Evolutionary conservation across 2,329 filamentous ascomycete species (phyloP), one percentile per base, ranked within the genome.

Genomic region (Neurospora crassa): DNA sequence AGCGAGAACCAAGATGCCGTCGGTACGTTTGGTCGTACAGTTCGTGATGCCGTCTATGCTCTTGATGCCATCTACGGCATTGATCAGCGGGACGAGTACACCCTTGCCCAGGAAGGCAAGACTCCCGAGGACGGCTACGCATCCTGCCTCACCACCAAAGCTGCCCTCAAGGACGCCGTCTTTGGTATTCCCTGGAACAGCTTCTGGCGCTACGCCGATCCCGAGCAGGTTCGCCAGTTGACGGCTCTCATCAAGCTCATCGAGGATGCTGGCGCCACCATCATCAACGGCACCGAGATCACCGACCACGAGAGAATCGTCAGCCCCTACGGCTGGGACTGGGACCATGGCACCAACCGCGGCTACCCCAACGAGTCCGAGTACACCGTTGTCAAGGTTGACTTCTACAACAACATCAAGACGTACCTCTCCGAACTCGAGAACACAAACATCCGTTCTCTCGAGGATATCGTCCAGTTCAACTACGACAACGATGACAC

Each of bases 141-240:
- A 0, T 83, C 87, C 70, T 90, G 84, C 73, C 79, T 93, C 10
- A 82, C 84, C 2, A 81, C 83, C 71, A 87, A 84, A 72, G 77
- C 81, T 0, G 83, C 85, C 1, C 84, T 93, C 0, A 81, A 85
- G 74, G 87, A 86, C 10, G 90, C 90, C 1, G 85, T 82, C 0
- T 93, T 94, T 71, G 91, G 91, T 7, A 80, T 94, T 0, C 91
- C 91, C 0, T 92, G 91, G 91, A 79, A 87, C 59, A 89, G 86
- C 74, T 91, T 93, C 80, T 94, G 91, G 91, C 82, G 84, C 0
- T 81, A 88, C 67, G 87, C 88, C 0, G 84, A 88, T 59, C 74
- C 79, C 2, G 84, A 87, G 45, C 88, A 92, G 79, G 83, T 85
- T 70, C 74, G 81, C 0, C 82, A 84, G 7, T 84, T 93, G 3